A percentile compares a stretch with the other conserved stretches of the same genome.
Evolutionary conservation across 2,329 filamentous ascomycete species (phyloP).

Genomic region (Aspergillus quadricinctus): DNA sequence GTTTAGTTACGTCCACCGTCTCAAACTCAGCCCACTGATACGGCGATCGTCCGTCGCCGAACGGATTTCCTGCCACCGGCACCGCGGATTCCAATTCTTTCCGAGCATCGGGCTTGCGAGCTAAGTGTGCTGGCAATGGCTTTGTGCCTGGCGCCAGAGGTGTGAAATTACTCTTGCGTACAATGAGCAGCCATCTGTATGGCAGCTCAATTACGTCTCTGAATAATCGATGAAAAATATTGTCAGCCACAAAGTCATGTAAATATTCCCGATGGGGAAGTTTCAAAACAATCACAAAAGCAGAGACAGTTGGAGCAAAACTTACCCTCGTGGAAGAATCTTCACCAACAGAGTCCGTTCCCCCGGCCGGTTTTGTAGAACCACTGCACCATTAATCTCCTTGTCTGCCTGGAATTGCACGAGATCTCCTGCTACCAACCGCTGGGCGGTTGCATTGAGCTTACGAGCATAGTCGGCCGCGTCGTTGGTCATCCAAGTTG

Average conservation of each 20-base stretch:
- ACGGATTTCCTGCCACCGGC: conserved; percentile 62
- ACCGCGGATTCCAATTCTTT: conserved; percentile 57
- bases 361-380: conserved; percentile 73
- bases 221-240: conserved; percentile 6
- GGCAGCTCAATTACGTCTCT: conserved; percentile 59
- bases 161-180: conserved; percentile 47
- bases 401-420: conserved; percentile 79
- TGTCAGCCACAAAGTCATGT: conserved; percentile 8
- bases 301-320: conserved; percentile 14
- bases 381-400: conserved; percentile 87
- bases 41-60: conserved; percentile 53
- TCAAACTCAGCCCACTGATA: conserved; percentile 79
- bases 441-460: conserved; percentile 63
- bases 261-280: conserved; percentile 10
- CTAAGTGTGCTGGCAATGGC: conserved; percentile 45
- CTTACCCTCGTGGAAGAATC: conserved; percentile 78
- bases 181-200: conserved; percentile 47
- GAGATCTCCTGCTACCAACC: conserved; percentile 67
- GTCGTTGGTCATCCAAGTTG: conserved; percentile 67
- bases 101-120: conserved; percentile 48
- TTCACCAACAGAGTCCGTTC: conserved; percentile 77
- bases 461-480: conserved; percentile 66
- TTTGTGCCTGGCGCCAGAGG: conserved; percentile 44
- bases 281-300: conserved; percentile 2
- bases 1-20: conserved; percentile 50